Evolutionary conservation across 352 stramenopile genomes (phyloP).

Genomic region (Phytophthora colocasiae): DNA sequence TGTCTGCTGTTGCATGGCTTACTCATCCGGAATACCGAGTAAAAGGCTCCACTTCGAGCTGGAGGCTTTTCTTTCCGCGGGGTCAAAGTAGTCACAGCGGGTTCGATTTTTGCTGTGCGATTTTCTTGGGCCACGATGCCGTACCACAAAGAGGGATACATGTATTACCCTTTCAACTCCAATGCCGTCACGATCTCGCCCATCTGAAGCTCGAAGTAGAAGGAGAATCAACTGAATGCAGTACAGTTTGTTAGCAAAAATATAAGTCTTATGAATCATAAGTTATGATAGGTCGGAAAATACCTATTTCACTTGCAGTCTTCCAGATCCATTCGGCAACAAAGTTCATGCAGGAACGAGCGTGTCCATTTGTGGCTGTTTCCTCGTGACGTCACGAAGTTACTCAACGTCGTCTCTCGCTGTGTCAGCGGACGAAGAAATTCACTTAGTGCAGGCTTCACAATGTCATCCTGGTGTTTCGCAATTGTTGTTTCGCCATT

Average conservation of each 20-base stretch:
- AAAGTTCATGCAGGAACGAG: conserved; percentile 52
- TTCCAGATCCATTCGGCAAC: conserved; percentile 48
- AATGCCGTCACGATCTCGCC: no score
- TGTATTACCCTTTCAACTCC: no score
- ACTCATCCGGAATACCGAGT: no score
- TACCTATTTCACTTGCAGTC: conserved; percentile 15
- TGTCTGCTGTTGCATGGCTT: no score
- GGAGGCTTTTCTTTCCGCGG: no score
- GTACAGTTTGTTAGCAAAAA: no score
- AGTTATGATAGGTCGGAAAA: no score
- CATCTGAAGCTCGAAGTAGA: no score
- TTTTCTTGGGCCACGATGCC: neutral
- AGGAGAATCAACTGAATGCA: no score
- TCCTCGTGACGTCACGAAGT: conserved; percentile 41
- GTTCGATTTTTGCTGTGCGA: neutral
- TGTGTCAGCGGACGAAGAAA: conserved; percentile 25
- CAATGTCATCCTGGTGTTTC: conserved; percentile 17
- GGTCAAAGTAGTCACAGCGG: neutral
- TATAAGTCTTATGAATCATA: no score
- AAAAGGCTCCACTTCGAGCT: no score
- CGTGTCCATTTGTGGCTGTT: conserved; percentile 43
- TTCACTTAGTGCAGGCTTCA: conserved; percentile 17
- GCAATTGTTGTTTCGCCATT: conserved; percentile 48
- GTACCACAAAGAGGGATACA: no score
- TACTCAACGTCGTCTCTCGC: conserved; percentile 32